Percentiles rank a stretch among this genome's conserved stretches.
Evolutionary conservation across 768 basidiomycete species (phyloP).

Genomic region (Calocybe gangraenosa): DNA sequence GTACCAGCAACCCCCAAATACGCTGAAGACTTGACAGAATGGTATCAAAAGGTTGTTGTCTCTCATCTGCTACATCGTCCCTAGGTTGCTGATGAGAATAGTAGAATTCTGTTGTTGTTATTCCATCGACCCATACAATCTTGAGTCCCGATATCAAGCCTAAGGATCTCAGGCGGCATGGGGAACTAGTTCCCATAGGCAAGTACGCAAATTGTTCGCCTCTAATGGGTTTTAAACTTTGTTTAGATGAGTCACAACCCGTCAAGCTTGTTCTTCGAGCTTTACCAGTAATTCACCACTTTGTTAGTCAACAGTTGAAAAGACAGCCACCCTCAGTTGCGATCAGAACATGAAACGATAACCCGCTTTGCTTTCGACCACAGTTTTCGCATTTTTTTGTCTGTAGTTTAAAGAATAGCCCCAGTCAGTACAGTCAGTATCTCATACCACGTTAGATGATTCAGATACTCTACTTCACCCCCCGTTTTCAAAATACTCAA

Average conservation of each 20-base stretch:
- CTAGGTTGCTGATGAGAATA: conserved; percentile 1
- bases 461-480: too few relatives aligned
- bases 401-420: too few relatives aligned
- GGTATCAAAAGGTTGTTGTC: conserved; percentile 64
- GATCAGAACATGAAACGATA: too few relatives aligned
- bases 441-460: too few relatives aligned
- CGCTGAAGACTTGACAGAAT: conserved; percentile 51
- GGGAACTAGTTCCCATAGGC: conserved; percentile 63
- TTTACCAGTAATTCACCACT: conserved; percentile 58
- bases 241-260: conserved; percentile 59
- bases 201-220: conserved; percentile 14
- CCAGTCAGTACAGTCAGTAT: too few relatives aligned
- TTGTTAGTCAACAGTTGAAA: conserved; percentile 37
- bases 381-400: too few relatives aligned
- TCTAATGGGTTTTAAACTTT: background rate
- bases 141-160: conserved; percentile 34
- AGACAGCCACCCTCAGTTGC: too few relatives aligned
- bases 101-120: conserved; percentile 69
- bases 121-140: conserved; percentile 60
- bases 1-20: conserved; percentile 53
- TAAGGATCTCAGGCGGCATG: conserved; percentile 57
- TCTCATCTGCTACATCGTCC: conserved; percentile 7
- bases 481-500: too few relatives aligned
- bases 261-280: conserved; percentile 68
- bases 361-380: too few relatives aligned